Evolutionary conservation across 2,329 filamentous ascomycete genomes (phyloP).

Genomic region (Lecanosticta acicola): DNA sequence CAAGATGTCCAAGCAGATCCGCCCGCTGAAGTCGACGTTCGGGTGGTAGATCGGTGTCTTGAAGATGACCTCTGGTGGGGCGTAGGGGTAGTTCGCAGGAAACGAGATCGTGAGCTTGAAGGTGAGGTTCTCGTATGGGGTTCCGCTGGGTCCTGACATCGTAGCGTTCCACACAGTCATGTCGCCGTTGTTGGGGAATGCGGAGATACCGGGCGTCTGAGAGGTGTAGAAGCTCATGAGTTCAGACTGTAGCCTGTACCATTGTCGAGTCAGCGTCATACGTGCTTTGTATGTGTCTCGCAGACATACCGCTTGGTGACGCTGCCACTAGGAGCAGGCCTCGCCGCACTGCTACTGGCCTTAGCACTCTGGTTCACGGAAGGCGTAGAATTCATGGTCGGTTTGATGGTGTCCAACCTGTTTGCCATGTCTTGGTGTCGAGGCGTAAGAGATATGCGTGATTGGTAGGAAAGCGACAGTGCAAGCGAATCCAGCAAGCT

Average conservation of each 20-base stretch:
- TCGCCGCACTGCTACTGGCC: constrained; percentile 17
- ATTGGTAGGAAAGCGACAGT: constrained; percentile 1
- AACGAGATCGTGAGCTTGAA: constrained; percentile 93
- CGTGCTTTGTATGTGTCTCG: not conserved
- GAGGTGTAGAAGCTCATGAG: constrained; percentile 98
- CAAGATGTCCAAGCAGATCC: constrained; percentile 95
- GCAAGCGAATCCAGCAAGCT: not conserved
- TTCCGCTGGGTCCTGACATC: constrained; percentile 84
- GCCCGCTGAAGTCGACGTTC: constrained; percentile 93
- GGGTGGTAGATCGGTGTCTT: constrained; percentile 99
- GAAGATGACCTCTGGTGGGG: constrained; percentile 86
- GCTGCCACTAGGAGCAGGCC: constrained; percentile 35
- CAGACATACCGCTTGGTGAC: constrained; percentile 44
- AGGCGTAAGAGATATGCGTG: not conserved
- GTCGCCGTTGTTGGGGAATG: constrained; percentile 82
- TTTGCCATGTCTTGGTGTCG: constrained; percentile 23
- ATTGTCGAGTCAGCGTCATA: constrained; percentile 3
- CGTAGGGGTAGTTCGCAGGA: constrained; percentile 87
- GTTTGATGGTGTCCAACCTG: constrained; percentile 26
- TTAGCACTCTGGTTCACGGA: constrained; percentile 31
- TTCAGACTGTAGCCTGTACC: constrained; percentile 79
- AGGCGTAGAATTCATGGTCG: constrained; percentile 28
- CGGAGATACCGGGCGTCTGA: constrained; percentile 85
- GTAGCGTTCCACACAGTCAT: constrained; percentile 90
- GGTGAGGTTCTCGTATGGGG: constrained; percentile 79